These are phyloP conservation scores for Lycium ferocissimum DNA, from an alignment of 257 asterid species.

Conservation along the genomic window DNA sequence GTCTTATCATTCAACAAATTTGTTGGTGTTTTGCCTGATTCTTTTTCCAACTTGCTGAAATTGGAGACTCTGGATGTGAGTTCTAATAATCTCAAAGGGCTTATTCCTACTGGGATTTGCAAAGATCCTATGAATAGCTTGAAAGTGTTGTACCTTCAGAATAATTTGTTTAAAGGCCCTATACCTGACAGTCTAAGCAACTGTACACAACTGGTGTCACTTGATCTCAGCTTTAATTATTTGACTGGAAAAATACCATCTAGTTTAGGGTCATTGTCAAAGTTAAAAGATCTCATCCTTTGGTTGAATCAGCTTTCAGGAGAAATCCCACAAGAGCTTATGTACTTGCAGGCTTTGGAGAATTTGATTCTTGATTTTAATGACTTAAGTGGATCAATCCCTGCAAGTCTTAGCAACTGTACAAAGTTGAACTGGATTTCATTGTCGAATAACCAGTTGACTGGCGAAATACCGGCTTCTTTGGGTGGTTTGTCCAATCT, in stretches of 20 bases:
- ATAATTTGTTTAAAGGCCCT: slow-evolving; percentile 69
- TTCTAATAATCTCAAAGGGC: slow-evolving; percentile 74
- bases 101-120: slow-evolving; percentile 79
- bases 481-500: slow-evolving; percentile 66
- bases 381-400: slow-evolving; percentile 71
- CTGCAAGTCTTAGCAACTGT: slow-evolving; percentile 81
- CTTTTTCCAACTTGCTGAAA: slow-evolving; percentile 56
- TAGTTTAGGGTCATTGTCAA: slow-evolving; percentile 65
- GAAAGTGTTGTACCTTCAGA: slow-evolving; percentile 77
- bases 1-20: slow-evolving; percentile 71
- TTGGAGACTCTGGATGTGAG: slow-evolving; percentile 85
- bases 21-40: slow-evolving; percentile 71
- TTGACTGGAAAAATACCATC: slow-evolving; percentile 67
- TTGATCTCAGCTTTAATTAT: slow-evolving; percentile 89
- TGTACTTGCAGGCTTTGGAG: slow-evolving; percentile 65
- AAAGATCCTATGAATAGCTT: slow-evolving; percentile 57
- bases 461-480: slow-evolving; percentile 77
- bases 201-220: slow-evolving; percentile 77
- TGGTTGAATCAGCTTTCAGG: slow-evolving; percentile 86
- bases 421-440: slow-evolving; percentile 89
- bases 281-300: slow-evolving; percentile 67
- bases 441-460: slow-evolving; percentile 71
- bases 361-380: slow-evolving; percentile 94
- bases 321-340: slow-evolving; percentile 82
- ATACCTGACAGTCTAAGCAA: slow-evolving; percentile 74